Evolutionary conservation across 768 basidiomycete species (phyloP), one percentile per base, ranked within the genome.

Genomic region (Pleurotus citrinopileatus): DNA sequence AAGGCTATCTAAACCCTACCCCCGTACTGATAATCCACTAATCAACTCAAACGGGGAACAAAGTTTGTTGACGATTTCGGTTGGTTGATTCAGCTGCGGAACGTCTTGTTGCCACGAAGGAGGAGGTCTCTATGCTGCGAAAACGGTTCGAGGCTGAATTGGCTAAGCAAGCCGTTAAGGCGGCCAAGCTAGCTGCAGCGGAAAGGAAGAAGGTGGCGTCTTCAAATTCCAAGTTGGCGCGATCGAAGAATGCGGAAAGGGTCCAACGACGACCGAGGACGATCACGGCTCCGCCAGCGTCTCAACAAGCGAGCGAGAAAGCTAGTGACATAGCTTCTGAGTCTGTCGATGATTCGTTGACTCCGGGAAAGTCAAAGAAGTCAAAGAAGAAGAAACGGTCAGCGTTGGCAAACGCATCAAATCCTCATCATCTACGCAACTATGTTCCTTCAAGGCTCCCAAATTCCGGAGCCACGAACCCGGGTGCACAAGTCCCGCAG

Each of bases 321-420:
- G 42, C 48, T 50, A 69, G 64, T 10, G 75, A 76, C 53, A 68
- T 66, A 58, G 64, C 61, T 5, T 62, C 65, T 10, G 74, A 79
- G 52, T 70, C 66, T 54, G 60, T 69, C 46, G 78, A 80, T 43
- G 68, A 69, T 58, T 61, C 68, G 44, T 61, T 61, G 59, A 48
- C 20, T 50, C 37, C 45, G 58, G 63, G 47, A 44, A 75, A 72
- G 60, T 56, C 67, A 43, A 67, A 70, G 55, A 66, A 60, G 32
- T 64, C 68, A 22, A 94, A 93, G 81, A 95, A 95, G 82, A 98
- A 97, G 84, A 98, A 97, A 73, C 82, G 93, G 45, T 87, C 88
- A 45, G 88, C 88, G 3, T 76, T 93, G 27, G 93, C 94, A 42
- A 96, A 97, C 67, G 93, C 92, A 42, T 89, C 91, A 50, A 97